phyloP scores from a whole-genome alignment of 495 filamentous ascomycete genomes.

The Penicillium diatomitis region DNA sequence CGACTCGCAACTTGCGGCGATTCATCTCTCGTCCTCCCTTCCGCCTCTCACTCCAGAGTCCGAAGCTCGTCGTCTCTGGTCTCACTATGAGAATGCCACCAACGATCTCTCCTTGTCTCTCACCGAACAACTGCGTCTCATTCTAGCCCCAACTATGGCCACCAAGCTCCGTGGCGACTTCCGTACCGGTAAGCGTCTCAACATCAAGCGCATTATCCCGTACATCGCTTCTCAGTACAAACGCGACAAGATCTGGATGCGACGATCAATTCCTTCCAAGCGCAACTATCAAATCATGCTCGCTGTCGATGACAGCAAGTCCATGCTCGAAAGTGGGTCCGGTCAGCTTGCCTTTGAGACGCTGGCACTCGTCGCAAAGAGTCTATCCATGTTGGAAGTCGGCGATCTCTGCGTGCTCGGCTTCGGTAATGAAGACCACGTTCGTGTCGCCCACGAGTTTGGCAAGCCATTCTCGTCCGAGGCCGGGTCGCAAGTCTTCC shows the following conservation, averaged over 20 bases:
- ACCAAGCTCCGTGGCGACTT: slow-evolving; percentile 96
- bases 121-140: slow-evolving; percentile 89
- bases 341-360: slow-evolving; percentile 79
- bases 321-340: slow-evolving; percentile 71
- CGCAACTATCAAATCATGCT: slow-evolving; percentile 94
- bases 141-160: slow-evolving; percentile 86
- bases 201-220: slow-evolving; percentile 97
- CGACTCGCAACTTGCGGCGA: slow-evolving; percentile 62
- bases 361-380: slow-evolving; percentile 76
- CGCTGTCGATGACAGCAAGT: slow-evolving; percentile 90
- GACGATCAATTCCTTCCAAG: slow-evolving; percentile 80
- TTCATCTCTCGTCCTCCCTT: slow-evolving; percentile 50
- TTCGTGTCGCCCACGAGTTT: slow-evolving; percentile 84
- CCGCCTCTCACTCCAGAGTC: slow-evolving; percentile 33
- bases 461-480: slow-evolving; percentile 74
- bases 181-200: slow-evolving; percentile 94
- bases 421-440: slow-evolving; percentile 66
- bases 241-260: slow-evolving; percentile 99
- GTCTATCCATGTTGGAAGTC: slow-evolving; percentile 82
- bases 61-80: slow-evolving; percentile 76
- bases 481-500: slow-evolving; percentile 70
- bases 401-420: slow-evolving; percentile 83
- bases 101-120: slow-evolving; percentile 77
- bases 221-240: slow-evolving; percentile 97
- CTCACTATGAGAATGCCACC: slow-evolving; percentile 70